Evolutionary conservation across 768 basidiomycete species (phyloP).

Genomic region (Melanogaster broomeanus): DNA sequence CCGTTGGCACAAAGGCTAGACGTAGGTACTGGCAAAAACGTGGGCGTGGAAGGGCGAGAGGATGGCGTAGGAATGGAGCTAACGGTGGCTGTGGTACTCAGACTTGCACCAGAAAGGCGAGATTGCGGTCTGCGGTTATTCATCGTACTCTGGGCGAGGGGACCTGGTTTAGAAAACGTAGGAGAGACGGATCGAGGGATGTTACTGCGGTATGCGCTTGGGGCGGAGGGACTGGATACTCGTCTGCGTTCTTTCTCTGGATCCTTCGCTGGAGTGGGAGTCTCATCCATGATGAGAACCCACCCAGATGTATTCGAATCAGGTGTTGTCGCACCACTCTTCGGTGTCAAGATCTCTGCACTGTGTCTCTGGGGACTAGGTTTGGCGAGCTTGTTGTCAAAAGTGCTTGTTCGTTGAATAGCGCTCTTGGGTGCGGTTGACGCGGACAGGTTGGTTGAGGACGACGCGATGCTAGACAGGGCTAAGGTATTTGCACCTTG

Average conservation of each 20-base stretch:
- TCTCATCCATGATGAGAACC: conserved; percentile 90
- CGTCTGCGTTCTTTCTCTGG: conserved; percentile 58
- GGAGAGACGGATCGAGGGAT: conserved; percentile 49
- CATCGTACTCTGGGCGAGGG: conserved; percentile 44
- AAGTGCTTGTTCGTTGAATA: conserved; percentile 15
- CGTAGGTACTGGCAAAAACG: conserved; percentile 72
- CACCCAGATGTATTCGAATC: conserved; percentile 72
- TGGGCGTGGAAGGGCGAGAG: conserved; percentile 75
- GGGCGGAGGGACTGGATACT: conserved; percentile 61
- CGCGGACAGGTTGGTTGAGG: conserved; percentile 40
- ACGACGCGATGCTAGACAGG: conserved; percentile 33
- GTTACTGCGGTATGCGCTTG: conserved; percentile 52
- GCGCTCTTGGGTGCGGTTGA: conserved; percentile 27
- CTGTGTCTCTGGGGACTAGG: conserved; percentile 42
- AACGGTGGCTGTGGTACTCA: conserved; percentile 54
- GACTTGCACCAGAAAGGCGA: conserved; percentile 65
- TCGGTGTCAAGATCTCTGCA: conserved; percentile 45
- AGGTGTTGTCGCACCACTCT: conserved; percentile 40
- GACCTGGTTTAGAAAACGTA: conserved; percentile 42
- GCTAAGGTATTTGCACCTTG: conserved; percentile 41
- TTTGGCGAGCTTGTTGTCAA: conserved; percentile 23
- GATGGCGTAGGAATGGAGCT: conserved; percentile 66
- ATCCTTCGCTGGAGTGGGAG: conserved; percentile 66
- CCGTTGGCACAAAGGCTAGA: conserved; percentile 47
- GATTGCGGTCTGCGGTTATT: conserved; percentile 69